These are phyloP conservation scores for Clarireedia homoeocarpa DNA, from an alignment of 2,329 filamentous ascomycete genomes.

Conservation along the genomic window DNA sequence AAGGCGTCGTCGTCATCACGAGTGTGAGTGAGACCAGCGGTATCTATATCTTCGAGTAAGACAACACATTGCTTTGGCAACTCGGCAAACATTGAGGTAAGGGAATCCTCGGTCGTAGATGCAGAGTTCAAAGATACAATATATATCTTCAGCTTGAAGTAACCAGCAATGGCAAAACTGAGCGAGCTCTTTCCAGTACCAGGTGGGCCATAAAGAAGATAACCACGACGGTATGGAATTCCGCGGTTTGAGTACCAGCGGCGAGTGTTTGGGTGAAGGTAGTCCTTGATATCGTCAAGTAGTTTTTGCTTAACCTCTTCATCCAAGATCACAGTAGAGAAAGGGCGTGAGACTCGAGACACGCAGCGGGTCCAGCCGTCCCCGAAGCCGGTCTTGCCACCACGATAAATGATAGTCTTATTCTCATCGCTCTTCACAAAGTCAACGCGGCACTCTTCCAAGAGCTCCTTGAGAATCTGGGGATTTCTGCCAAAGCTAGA, in stretches of 20 bases:
- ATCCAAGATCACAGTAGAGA: slow-evolving; percentile 58
- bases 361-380: slow-evolving; percentile 52
- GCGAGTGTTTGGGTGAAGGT: slow-evolving; percentile 52
- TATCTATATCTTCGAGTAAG: slow-evolving; percentile 70
- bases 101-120: slow-evolving; percentile 55
- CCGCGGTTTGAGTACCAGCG: slow-evolving; percentile 81
- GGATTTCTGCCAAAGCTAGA: slow-evolving; percentile 56
- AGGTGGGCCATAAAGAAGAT: slow-evolving; percentile 72
- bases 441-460: slow-evolving; percentile 47
- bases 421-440: slow-evolving; percentile 51
- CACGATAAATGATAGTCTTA: slow-evolving; percentile 60
- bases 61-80: slow-evolving; percentile 65
- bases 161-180: slow-evolving; percentile 61
- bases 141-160: slow-evolving; percentile 64
- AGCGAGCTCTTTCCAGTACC: slow-evolving; percentile 74
- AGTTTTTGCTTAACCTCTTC: slow-evolving; percentile 52
- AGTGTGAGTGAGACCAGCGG: slow-evolving; percentile 56
- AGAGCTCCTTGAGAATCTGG: slow-evolving; percentile 51
- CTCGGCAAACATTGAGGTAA: slow-evolving; percentile 55
- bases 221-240: slow-evolving; percentile 79
- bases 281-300: slow-evolving; percentile 53
- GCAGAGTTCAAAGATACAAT: slow-evolving; percentile 50
- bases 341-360: slow-evolving; percentile 50
- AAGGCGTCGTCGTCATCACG: slow-evolving; percentile 17
- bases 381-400: slow-evolving; percentile 35